Evolutionary conservation across 495 filamentous ascomycete species (phyloP), one percentile per base, ranked within the genome.

Genomic region (Achaetomiella virescens): DNA sequence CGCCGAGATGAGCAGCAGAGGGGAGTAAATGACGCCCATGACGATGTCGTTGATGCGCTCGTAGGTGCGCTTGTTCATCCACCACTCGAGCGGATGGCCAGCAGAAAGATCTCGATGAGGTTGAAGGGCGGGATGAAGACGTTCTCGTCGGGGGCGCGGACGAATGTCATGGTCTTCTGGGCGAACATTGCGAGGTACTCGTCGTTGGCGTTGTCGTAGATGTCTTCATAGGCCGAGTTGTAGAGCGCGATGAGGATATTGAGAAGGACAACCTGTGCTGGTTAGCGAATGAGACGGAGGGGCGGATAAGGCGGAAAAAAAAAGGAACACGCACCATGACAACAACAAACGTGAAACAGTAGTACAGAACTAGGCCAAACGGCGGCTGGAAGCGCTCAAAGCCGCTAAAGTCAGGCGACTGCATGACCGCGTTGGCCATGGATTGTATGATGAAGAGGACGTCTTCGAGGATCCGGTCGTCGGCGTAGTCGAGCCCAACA

Each of bases 51-150:
- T 98, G 24, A 97, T 69, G 18, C 76, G 81, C 47, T 87, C 85
- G 63, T 97, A 98, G 0, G 64, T 62, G 5, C 67, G 52, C 33
- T 79, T 78, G 17, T 81, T 65, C 66, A 97, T 78, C 95, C 93
- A 97, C 95, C 95, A 98, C 74, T 97, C 93, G 52, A 97, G 85
- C 31, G 91, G 90, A 91, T 61, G 47, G 90, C 77, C 2, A 97
- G 72, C 43, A 79, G 75, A 61, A 96, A 78, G 15, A 97, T 84
- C 65, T 97, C 93, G 48, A 98, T 81, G 10, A 98, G 80, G 66
- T 98, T 98, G 72, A 97, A 90, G 0, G 93, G 90, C 6, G 93
- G 84, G 54, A 98, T 95, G 70, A 92, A 98, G 43, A 98, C 93
- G 61, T 98, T 97, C 70, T 97, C 95, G 62, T 97, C 93, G 0